Percentiles rank a stretch among this genome's conserved stretches.
These are phyloP conservation scores for Candida vartiovaarae DNA, from an alignment of 805 yeast genomes.

Conservation along the genomic window DNA sequence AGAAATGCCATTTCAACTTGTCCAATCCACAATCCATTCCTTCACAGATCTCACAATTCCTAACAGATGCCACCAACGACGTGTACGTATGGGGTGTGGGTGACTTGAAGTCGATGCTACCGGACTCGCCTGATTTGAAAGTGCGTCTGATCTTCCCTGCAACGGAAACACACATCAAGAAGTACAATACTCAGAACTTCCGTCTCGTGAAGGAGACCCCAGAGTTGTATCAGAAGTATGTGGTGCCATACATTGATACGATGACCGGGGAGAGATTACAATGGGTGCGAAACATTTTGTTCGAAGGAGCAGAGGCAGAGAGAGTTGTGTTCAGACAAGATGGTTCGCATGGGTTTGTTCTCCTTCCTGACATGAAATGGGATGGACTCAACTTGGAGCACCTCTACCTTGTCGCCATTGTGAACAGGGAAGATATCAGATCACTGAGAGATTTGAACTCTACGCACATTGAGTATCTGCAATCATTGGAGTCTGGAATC, in stretches of 20 bases:
- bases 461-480: conserved; percentile 53
- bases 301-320: conserved; percentile 79
- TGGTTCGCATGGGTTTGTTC: conserved; percentile 49
- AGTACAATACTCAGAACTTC: conserved; percentile 53
- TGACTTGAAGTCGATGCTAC: conserved; percentile 39
- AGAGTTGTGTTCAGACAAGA: conserved; percentile 53
- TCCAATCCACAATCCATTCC: conserved; percentile 15
- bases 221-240: conserved; percentile 51
- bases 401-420: conserved; percentile 73
- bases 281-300: conserved; percentile 86
- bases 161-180: conserved; percentile 72
- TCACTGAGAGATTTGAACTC: conserved; percentile 68
- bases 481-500: conserved; percentile 38
- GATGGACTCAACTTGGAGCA: conserved; percentile 65
- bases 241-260: conserved; percentile 67
- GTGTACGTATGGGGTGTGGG: conserved; percentile 79
- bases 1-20: conserved; percentile 58
- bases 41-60: conserved; percentile 20
- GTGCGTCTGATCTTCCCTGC: conserved; percentile 84
- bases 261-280: conserved; percentile 72
- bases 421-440: conserved; percentile 57
- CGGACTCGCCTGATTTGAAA: conserved; percentile 52
- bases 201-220: conserved; percentile 79
- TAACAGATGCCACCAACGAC: conserved; percentile 60
- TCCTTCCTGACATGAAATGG: conserved; percentile 97